These are phyloP conservation scores for Pulveroboletus sp. DNA, from an alignment of 768 basidiomycete genomes.

Conservation along the genomic window DNA sequence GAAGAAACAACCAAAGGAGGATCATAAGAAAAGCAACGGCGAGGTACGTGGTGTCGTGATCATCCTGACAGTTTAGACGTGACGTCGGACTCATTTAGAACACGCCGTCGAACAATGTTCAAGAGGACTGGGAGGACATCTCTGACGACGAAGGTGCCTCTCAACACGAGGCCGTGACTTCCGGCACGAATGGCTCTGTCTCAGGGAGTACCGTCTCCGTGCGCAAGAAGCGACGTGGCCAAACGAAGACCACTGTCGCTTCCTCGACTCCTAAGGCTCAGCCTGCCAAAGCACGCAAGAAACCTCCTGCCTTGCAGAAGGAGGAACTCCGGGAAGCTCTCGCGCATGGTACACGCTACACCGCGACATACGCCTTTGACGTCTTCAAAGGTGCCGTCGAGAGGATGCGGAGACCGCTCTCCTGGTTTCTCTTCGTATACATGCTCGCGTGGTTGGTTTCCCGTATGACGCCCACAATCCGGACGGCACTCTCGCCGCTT, in stretches of 20 bases:
- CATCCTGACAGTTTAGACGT: neutral
- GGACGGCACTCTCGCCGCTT: conserved; percentile 49
- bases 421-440: conserved; percentile 48
- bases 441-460: conserved; percentile 44
- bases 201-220: conserved; percentile 16
- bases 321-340: conserved; percentile 23
- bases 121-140: conserved; percentile 37
- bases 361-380: conserved; percentile 42
- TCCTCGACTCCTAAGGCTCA: conserved; percentile 18
- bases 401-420: conserved; percentile 54
- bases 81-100: neutral
- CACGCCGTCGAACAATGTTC: conserved; percentile 2
- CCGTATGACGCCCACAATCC: conserved; percentile 41
- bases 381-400: conserved; percentile 45
- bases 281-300: conserved; percentile 25
- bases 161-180: conserved; percentile 3
- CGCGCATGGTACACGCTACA: conserved; percentile 23
- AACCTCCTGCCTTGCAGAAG: conserved; percentile 26
- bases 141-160: conserved; percentile 16
- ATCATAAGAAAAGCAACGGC: neutral
- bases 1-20: conserved; percentile 1
- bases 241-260: conserved; percentile 20
- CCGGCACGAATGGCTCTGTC: conserved; percentile 7
- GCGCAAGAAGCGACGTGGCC: conserved; percentile 30
- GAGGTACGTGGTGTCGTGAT: conserved; percentile 5